Evolutionary conservation across 345 rosid species (phyloP), one percentile per base, ranked within the genome.

Genomic region (Lepidium aucheri): DNA sequence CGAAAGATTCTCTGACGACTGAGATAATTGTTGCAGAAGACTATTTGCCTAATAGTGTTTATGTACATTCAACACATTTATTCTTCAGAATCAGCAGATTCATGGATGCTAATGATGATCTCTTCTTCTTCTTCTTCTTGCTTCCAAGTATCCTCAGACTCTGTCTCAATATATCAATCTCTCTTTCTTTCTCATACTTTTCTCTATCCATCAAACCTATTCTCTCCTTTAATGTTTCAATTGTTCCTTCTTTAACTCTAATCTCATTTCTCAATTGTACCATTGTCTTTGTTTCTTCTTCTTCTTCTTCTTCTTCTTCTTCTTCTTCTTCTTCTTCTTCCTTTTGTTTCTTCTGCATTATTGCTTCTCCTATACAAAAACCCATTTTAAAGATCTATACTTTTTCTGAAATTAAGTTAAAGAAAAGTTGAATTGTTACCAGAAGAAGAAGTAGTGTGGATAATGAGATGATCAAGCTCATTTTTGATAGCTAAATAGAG

Each of bases 391-490:
- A 36, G 52, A 67, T 67, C 18, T 36, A 53, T 44, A 60, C 3
- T 66, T 16, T n/a, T 16, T 32, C 4, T 16, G 8, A 35, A 6
- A 6, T 14, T 7, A 14, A 55, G 7, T 6, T 24, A 26, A 45
- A 5, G 0, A 12, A 2, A 10, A 38, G 53, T 63, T 41, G 6
- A 43, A 2, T 14, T 43, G 28, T 28, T 62, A 73, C 77, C 80
- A 44, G 81, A 72, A 54, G 76, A 72, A 40, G 60, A 80, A 72
- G 95, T 79, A 39, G 70, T 82, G 70, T 82, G 76, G 66, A 57
- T 85, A 17, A 90, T 82, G 79, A 90, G 95, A 72, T 86, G 79
- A 75, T 90, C 95, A 69, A 90, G 93, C 87, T 90, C 95, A 20
- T 66, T 76, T 78, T 83, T 90, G 80, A 90, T 88, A 62, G 93